Conservation (phyloP, 2,329 filamentous ascomycete species). For the Elsinoe ampelina region DNA sequence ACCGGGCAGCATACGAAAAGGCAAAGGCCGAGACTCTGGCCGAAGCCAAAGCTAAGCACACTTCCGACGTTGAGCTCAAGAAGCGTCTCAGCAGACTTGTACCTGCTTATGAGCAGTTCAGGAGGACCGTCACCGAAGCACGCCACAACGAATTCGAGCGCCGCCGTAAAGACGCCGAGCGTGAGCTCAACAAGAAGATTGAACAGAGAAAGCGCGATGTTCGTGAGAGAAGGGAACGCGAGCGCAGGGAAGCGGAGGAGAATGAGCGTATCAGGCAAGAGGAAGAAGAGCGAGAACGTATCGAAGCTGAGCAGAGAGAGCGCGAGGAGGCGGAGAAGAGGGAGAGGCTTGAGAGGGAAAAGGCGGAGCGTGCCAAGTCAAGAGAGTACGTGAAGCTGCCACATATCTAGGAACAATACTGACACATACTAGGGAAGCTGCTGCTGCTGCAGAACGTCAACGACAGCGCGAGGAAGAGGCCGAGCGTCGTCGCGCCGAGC, state of each 20-base stretch:
- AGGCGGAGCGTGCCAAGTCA: conserved; percentile 49
- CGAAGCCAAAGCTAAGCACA: conserved; percentile 80
- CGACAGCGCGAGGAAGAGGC: conserved; percentile 81
- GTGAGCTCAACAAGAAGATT: conserved; percentile 88
- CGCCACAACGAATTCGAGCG: conserved; percentile 94
- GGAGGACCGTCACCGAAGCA: conserved; percentile 70
- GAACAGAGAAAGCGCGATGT: conserved; percentile 78
- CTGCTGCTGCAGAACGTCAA: conserved; percentile 57
- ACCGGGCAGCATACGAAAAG: conserved; percentile 71
- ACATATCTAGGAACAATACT: conserved; percentile 19
- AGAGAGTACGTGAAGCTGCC: conserved; percentile 40
- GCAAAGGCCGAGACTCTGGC: conserved; percentile 67
- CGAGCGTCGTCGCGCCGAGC: conserved; percentile 61
- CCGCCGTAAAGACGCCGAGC: conserved; percentile 81
- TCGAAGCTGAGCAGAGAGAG: conserved; percentile 79
- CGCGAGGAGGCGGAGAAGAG: conserved; percentile 71
- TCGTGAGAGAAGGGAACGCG: conserved; percentile 69
- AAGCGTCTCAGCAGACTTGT: conserved; percentile 81
- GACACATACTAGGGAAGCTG: conserved; percentile 45
- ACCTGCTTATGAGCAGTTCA: conserved; percentile 74
- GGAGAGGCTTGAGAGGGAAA: conserved; percentile 63
- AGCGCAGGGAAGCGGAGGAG: conserved; percentile 78
- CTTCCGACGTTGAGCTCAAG: conserved; percentile 85
- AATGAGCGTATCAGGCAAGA: conserved; percentile 68
- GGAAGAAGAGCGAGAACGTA: conserved; percentile 71